A percentile compares a stretch with the other conserved stretches of the same genome.
Evolutionary conservation across 345 rosid species (phyloP).

Genomic region (Raphanus raphanistrum): DNA sequence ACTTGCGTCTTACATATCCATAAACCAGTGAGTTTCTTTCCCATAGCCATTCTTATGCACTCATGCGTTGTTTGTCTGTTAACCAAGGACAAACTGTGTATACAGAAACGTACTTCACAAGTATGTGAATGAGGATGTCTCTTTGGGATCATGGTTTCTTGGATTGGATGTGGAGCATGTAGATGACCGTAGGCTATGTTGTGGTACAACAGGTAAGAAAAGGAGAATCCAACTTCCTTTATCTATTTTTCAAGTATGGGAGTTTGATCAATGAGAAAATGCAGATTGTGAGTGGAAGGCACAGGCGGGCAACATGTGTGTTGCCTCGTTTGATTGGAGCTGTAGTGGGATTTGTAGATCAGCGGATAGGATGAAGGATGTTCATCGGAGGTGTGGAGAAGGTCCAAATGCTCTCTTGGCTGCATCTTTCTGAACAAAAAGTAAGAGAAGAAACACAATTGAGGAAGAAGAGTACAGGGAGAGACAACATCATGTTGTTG

Average conservation of each 20-base stretch:
- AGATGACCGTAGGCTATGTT: slow-evolving; percentile 95
- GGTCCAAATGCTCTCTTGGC: slow-evolving; percentile 74
- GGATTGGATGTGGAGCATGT: slow-evolving; percentile 95
- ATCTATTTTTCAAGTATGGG: background rate
- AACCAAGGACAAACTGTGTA: slow-evolving; percentile 23
- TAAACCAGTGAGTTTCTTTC: slow-evolving; percentile 68
- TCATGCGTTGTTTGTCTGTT: slow-evolving; percentile 7
- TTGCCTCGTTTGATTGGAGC: slow-evolving; percentile 91
- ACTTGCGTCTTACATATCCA: slow-evolving; percentile 80
- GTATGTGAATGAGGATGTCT: slow-evolving; percentile 91
- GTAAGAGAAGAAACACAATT: slow-evolving; percentile 1
- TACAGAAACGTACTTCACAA: slow-evolving; percentile 82
- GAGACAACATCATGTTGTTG: slow-evolving; percentile 12
- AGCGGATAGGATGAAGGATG: slow-evolving; percentile 82
- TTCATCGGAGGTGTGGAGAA: slow-evolving; percentile 88
- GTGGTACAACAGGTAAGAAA: slow-evolving; percentile 89
- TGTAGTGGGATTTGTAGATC: slow-evolving; percentile 92
- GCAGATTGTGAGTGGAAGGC: slow-evolving; percentile 97
- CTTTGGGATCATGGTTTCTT: slow-evolving; percentile 94
- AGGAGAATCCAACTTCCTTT: background rate
- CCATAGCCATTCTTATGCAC: background rate
- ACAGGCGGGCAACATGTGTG: slow-evolving; percentile 86
- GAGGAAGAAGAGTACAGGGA: slow-evolving; percentile 24
- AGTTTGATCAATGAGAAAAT: slow-evolving; percentile 9
- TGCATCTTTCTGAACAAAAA: slow-evolving; percentile 53